phyloP scores from a whole-genome alignment of 352 stramenopile species.

The Globisporangium radiosum region DNA sequence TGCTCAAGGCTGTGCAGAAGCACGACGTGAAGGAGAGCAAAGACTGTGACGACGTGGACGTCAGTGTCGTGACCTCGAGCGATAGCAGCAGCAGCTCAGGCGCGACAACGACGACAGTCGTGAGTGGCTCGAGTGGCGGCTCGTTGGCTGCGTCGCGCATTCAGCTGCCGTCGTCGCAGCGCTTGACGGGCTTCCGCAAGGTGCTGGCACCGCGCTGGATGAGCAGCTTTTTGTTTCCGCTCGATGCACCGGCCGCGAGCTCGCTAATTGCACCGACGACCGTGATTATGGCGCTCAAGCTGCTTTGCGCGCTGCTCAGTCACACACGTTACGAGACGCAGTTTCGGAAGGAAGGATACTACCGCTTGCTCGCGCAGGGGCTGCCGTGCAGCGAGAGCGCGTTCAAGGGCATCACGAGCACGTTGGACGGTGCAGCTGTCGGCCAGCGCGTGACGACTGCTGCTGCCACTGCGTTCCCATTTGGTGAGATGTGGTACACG shows the following conservation, averaged over 20 bases:
- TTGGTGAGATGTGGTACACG: slow-evolving; percentile 65
- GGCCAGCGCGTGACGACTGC: no score
- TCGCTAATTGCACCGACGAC: slow-evolving; percentile 35
- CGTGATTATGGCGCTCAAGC: slow-evolving; percentile 39
- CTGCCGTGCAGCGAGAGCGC: slow-evolving; percentile 36
- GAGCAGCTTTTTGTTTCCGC: slow-evolving; percentile 53
- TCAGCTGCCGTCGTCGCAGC: slow-evolving; percentile 33
- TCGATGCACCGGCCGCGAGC: slow-evolving; percentile 6
- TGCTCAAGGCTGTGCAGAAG: slow-evolving; percentile 66
- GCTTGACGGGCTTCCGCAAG: slow-evolving; percentile 55
- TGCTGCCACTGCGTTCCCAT: slow-evolving; percentile 28
- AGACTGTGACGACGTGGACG: slow-evolving; percentile 31
- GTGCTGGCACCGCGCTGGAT: slow-evolving; percentile 57
- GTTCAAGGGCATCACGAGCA: background rate
- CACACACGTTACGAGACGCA: slow-evolving; percentile 39
- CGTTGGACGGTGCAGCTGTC: background rate
- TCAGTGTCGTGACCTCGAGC: slow-evolving; percentile 5
- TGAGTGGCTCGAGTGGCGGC: slow-evolving; percentile 7
- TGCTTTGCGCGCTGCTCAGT: slow-evolving; percentile 40
- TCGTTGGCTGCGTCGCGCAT: slow-evolving; percentile 22
- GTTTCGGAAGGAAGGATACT: slow-evolving; percentile 67
- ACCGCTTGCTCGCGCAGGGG: slow-evolving; percentile 51
- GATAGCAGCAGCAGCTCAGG: slow-evolving; percentile 4
- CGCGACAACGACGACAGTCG: background rate
- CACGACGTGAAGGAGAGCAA: slow-evolving; percentile 64